Evolutionary conservation across 2,329 filamentous ascomycete species (phyloP).

Genomic region (Saccharata proteae): DNA sequence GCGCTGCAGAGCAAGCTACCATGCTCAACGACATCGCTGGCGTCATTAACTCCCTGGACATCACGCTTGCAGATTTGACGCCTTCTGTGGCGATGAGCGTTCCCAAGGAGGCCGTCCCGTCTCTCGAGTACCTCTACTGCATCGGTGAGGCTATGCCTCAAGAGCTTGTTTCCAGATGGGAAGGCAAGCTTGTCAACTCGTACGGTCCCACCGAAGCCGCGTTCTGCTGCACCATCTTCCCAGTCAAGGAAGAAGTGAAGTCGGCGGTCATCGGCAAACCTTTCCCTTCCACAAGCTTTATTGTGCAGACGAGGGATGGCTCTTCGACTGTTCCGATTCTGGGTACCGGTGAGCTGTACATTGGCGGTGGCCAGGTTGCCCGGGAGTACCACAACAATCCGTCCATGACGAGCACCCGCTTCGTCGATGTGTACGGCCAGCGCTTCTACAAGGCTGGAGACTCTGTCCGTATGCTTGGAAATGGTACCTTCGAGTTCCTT

Average conservation of each 20-base stretch:
- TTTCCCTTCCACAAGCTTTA: slow-evolving; percentile 29
- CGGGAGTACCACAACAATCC: slow-evolving; percentile 30
- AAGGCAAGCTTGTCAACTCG: slow-evolving; percentile 29
- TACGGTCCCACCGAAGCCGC: slow-evolving; percentile 33
- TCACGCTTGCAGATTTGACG: slow-evolving; percentile 30
- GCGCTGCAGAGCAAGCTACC: slow-evolving; percentile 24
- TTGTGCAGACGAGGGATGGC: slow-evolving; percentile 20
- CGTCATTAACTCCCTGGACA: slow-evolving; percentile 22
- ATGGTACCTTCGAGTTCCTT: slow-evolving; percentile 28
- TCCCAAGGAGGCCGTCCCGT: slow-evolving; percentile 19
- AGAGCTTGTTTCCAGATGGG: slow-evolving; percentile 27
- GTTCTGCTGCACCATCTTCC: slow-evolving; percentile 33
- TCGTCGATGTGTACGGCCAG: slow-evolving; percentile 18
- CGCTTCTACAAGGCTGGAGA: slow-evolving; percentile 28
- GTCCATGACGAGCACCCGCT: slow-evolving; percentile 19
- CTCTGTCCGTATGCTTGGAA: slow-evolving; percentile 23
- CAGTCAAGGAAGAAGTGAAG: slow-evolving; percentile 17
- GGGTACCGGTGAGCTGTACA: slow-evolving; percentile 32
- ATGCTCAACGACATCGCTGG: slow-evolving; percentile 27
- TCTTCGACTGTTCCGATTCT: slow-evolving; percentile 24
- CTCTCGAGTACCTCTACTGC: slow-evolving; percentile 31
- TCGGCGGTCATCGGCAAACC: slow-evolving; percentile 30
- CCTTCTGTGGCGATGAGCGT: slow-evolving; percentile 30
- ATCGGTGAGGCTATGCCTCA: slow-evolving; percentile 32
- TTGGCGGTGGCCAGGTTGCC: slow-evolving; percentile 35